Conservation (phyloP, 495 filamentous ascomycete genomes). For the Talaromyces ruber region DNA sequence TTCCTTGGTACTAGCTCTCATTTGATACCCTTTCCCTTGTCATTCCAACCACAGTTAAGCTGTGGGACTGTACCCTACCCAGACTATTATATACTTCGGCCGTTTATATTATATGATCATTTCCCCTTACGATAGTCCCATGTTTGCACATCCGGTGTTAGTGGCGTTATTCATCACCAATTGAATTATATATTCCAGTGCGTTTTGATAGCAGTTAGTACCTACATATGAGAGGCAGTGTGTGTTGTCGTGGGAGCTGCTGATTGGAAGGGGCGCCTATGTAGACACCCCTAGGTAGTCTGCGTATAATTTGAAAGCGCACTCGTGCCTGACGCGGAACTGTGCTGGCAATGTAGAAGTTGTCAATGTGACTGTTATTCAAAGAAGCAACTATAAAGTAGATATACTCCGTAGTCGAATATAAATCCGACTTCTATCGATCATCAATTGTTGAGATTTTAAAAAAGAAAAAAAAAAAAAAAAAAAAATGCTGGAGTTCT, state of each 20-base stretch:
- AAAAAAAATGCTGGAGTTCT: no score
- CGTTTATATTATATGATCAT: background rate
- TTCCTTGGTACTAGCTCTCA: background rate
- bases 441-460: background rate
- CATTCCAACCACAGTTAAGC: background rate
- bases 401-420: background rate
- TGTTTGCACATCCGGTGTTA: conserved; percentile 4
- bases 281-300: background rate
- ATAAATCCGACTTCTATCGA: background rate
- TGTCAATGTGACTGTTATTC: background rate
- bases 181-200: background rate
- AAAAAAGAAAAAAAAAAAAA: no score
- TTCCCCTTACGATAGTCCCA: background rate
- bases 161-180: background rate
- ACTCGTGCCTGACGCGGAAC: background rate
- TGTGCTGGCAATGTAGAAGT: background rate
- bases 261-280: background rate
- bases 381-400: background rate
- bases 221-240: background rate
- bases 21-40: background rate
- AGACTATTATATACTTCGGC: background rate
- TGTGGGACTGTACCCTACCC: background rate
- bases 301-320: background rate
- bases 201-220: background rate
- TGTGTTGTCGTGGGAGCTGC: background rate